Evolutionary conservation across 2,329 filamentous ascomycete species (phyloP), one percentile per base, ranked within the genome.

Genomic region (Colletotrichum acutatum): DNA sequence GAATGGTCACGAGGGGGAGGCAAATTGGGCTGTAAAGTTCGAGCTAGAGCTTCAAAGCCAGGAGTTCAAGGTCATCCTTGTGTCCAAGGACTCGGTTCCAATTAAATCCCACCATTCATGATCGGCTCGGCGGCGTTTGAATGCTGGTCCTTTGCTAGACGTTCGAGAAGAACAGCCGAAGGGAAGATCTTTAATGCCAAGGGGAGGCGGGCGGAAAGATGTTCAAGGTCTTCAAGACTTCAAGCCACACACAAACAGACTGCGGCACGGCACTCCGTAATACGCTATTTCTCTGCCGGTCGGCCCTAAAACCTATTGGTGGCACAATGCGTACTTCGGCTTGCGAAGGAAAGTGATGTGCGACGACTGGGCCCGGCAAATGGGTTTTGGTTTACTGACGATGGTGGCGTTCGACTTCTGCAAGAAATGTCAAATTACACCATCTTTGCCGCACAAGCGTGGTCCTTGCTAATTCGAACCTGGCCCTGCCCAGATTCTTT

Each of bases 241-340:
- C 56, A 60, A 54, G 16, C 37, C 37, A 8, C 19, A 49, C 16
- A n/a, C 16, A 49, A n/a, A 49, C 7, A 49, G 16, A 8, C 66
- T 24, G n/a, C 61, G 28, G 28, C 46, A 32, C 9, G 12, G 54
- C 11, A 32, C 26, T n/a, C 6, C 49, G n/a, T 28, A 19, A 8
- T 59, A 32, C 14, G 19, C 66, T 26, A 30, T n/a, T 32, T 28
- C 12, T 37, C 42, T 49, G 16, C 42, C 57, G 26, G 24, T 61
- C 68, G 68, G 68, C 46, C 19, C 64, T 67, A 67, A 46, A n/a
- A n/a, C 49, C 63, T 19, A 56, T 24, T 66, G 46, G 62, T 71
- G 56, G 62, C 68, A 71, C 61, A 66, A 37, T 30, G 54, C 61
- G 32, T 61, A 49, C 66, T 24, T 58, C 52, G 24, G 32, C 2